These are phyloP conservation scores for Phytophthora idaei DNA, from an alignment of 352 stramenopile genomes.

Conservation along the genomic window DNA sequence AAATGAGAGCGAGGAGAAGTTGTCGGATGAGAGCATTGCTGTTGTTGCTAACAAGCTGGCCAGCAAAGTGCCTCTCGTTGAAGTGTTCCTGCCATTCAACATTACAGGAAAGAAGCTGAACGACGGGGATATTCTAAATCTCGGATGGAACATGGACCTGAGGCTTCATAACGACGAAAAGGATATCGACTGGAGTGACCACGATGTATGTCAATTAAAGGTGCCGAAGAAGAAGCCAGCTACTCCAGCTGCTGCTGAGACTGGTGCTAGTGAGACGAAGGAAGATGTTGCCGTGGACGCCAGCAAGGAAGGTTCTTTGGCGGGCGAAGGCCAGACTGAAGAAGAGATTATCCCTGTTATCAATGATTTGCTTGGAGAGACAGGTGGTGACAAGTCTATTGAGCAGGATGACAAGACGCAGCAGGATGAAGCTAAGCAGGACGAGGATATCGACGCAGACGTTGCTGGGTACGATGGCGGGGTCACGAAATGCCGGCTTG, in stretches of 20 bases:
- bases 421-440: constrained; percentile 8
- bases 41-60: constrained; percentile 17
- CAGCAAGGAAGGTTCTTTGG: constrained; percentile 1
- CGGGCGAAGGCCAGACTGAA: constrained; percentile 5
- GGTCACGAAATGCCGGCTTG: constrained; percentile 34
- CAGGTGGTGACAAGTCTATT: background rate
- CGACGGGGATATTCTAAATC: constrained; percentile 52
- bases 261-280: constrained; percentile 21
- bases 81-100: constrained; percentile 76
- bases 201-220: constrained; percentile 50
- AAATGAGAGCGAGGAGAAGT: constrained; percentile 6
- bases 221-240: constrained; percentile 46
- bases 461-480: constrained; percentile 19
- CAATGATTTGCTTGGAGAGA: constrained; percentile 1
- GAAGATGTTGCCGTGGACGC: constrained; percentile 3
- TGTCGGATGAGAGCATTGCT: background rate
- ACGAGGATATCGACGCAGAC: constrained; percentile 12
- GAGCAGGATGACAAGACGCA: constrained; percentile 6
- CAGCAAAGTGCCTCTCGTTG: constrained; percentile 37
- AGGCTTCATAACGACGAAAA: constrained; percentile 63
- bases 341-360: constrained; percentile 10
- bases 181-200: constrained; percentile 63
- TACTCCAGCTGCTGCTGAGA: constrained; percentile 10
- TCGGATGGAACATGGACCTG: constrained; percentile 56
- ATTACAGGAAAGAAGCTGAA: constrained; percentile 67